Percentiles rank a stretch among this genome's conserved stretches.
Evolutionary conservation across 2,329 filamentous ascomycete genomes (phyloP).

Genomic region (Epichloe elymi): DNA sequence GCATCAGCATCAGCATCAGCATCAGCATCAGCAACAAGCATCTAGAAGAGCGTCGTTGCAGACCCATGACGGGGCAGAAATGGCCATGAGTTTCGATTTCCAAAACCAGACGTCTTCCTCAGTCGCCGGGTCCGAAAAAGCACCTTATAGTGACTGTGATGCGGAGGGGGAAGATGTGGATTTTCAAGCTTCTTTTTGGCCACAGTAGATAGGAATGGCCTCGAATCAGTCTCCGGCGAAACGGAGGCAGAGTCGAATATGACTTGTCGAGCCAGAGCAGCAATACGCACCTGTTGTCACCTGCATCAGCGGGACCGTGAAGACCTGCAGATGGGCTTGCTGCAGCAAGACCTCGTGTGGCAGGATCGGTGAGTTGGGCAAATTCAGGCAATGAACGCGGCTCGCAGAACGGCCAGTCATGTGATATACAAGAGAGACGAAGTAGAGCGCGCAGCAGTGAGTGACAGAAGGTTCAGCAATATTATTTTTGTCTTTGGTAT

Average conservation of each 20-base stretch:
- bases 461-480: neutral
- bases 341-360: neutral
- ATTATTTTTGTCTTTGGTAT: constrained; percentile 1
- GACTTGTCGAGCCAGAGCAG: neutral
- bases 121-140: too few species aligned
- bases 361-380: constrained; percentile 1
- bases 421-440: neutral
- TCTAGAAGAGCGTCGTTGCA: too few species aligned
- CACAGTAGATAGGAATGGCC: neutral
- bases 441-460: neutral
- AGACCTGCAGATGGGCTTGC: constrained; percentile 2
- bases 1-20: too few species aligned
- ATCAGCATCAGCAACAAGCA: neutral
- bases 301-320: neutral
- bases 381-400: neutral
- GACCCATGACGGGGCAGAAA: neutral
- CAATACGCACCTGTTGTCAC: neutral
- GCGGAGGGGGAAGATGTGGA: neutral
- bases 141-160: neutral
- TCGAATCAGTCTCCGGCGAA: too few species aligned
- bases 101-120: neutral
- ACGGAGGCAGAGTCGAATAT: too few species aligned
- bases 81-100: neutral
- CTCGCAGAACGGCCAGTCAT: neutral
- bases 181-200: neutral